Evolutionary conservation across 768 basidiomycete species (phyloP).

Genomic region (Russula virescens): DNA sequence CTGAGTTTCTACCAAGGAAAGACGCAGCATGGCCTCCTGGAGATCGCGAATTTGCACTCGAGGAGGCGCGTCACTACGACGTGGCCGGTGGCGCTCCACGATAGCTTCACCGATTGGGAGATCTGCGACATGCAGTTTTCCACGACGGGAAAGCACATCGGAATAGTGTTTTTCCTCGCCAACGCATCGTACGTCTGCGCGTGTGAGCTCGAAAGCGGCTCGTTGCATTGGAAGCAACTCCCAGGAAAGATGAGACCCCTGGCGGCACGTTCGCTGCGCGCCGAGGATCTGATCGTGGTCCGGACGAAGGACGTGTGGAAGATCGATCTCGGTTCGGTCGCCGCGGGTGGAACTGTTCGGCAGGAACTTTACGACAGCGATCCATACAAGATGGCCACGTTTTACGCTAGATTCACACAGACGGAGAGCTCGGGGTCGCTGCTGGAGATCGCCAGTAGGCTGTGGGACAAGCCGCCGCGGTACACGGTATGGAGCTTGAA

Average conservation of each 20-base stretch:
- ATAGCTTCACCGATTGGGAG: conserved; percentile 15
- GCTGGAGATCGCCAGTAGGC: conserved; percentile 10
- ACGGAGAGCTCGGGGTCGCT: neutral
- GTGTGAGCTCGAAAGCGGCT: conserved; percentile 14
- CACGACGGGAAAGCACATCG: conserved; percentile 13
- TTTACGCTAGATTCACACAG: conserved; percentile 7
- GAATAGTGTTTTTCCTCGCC: conserved; percentile 11
- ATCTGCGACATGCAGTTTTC: conserved; percentile 15
- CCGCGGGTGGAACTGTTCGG: neutral
- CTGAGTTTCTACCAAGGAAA: conserved; percentile 14
- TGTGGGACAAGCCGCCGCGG: conserved; percentile 16
- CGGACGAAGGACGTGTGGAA: conserved; percentile 16
- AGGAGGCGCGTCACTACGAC: conserved; percentile 3
- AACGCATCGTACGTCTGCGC: conserved; percentile 8
- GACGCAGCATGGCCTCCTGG: conserved; percentile 4
- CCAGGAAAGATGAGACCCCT: conserved; percentile 12
- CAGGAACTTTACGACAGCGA: conserved; percentile 12
- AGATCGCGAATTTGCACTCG: conserved; percentile 12
- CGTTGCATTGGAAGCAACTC: conserved; percentile 13
- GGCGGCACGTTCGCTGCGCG: conserved; percentile 1
- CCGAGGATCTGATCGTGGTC: conserved; percentile 13
- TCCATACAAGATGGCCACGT: conserved; percentile 14
- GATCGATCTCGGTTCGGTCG: neutral
- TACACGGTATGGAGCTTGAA: conserved; percentile 13
- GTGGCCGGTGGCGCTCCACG: conserved; percentile 16